Percentiles rank a stretch among this genome's conserved stretches.
Evolutionary conservation across 208 protist species (phyloP).

Genomic region (Crithidia expoeki): DNA sequence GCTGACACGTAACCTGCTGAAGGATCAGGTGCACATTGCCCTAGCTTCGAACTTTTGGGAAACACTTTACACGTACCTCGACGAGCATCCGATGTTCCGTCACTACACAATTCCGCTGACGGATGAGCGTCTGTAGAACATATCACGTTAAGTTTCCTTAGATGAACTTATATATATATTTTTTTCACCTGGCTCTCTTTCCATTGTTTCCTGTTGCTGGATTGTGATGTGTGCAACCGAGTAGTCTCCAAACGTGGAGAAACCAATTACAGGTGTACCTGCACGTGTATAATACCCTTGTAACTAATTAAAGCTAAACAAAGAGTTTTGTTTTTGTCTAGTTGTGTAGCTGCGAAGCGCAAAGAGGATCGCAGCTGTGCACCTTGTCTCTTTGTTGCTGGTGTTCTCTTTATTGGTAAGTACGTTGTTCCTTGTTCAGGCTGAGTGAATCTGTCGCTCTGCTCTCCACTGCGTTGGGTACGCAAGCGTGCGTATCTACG

Average conservation of each 20-base stretch:
- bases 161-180: no score
- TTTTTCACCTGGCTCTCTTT: no score
- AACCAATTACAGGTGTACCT: neutral
- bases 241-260: neutral
- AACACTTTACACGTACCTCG: slow-evolving; percentile 79
- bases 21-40: slow-evolving; percentile 80
- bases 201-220: slow-evolving; percentile 1
- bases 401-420: no score
- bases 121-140: slow-evolving; percentile 30
- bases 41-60: slow-evolving; percentile 85
- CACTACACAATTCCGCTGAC: slow-evolving; percentile 67
- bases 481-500: no score
- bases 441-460: no score
- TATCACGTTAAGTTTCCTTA: no score
- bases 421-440: no score
- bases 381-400: no score
- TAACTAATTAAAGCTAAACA: neutral
- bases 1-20: slow-evolving; percentile 72
- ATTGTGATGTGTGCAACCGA: neutral
- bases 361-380: no score
- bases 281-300: slow-evolving; percentile 3
- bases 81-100: slow-evolving; percentile 78
- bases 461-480: no score
- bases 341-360: no score
- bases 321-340: slow-evolving; percentile 3